Evolutionary conservation across 257 asterid species (phyloP).

Genomic region (Verbascum thapsus): DNA sequence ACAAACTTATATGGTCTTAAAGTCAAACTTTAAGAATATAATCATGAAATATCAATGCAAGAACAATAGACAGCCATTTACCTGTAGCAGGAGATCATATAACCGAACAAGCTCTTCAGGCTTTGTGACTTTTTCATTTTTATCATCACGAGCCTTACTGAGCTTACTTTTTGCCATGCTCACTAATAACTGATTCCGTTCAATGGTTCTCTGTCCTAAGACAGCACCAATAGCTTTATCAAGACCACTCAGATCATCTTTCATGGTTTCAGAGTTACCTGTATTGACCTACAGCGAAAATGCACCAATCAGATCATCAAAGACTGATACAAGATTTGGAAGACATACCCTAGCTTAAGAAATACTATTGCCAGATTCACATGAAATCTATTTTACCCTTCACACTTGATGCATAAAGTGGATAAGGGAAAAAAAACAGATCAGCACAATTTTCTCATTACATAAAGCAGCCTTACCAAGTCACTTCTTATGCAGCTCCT

Average conservation of each 20-base stretch:
- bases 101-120: slow-evolving; percentile 98
- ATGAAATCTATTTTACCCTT: slow-evolving; percentile 10
- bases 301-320: slow-evolving; percentile 26
- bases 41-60: not conserved
- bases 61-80: slow-evolving; percentile 22
- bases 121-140: slow-evolving; percentile 79
- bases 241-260: slow-evolving; percentile 95
- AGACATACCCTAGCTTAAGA: slow-evolving; percentile 1
- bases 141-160: slow-evolving; percentile 75
- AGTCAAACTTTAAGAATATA: slow-evolving; percentile 17
- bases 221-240: slow-evolving; percentile 95
- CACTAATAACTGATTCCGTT: slow-evolving; percentile 88
- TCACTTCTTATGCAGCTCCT: slow-evolving; percentile 84
- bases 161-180: slow-evolving; percentile 79
- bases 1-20: slow-evolving; percentile 21
- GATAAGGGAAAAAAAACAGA: slow-evolving; percentile 5
- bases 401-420: not conserved
- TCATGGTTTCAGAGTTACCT: slow-evolving; percentile 83
- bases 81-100: slow-evolving; percentile 88
- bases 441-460: slow-evolving; percentile 13
- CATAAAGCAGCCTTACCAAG: slow-evolving; percentile 51
- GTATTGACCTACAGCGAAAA: slow-evolving; percentile 63
- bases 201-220: slow-evolving; percentile 89
- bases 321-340: not conserved
- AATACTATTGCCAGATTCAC: slow-evolving; percentile 8